Base-by-base conservation (phyloP, 768 basidiomycete species). In the Hydnum rufescens region DNA sequence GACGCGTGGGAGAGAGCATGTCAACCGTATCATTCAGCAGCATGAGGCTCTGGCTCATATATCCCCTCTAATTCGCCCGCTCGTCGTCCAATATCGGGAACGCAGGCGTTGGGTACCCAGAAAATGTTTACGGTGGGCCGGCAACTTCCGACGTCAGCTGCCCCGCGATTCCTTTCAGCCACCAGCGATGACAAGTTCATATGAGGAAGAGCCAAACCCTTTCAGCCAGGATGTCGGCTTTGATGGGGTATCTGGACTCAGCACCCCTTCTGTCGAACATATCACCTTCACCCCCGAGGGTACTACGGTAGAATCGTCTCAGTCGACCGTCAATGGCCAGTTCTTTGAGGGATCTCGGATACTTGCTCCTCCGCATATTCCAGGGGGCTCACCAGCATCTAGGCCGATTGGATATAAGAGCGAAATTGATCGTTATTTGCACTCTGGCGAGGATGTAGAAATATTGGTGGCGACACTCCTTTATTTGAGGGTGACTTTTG, bases 371-470 rank as follows among this genome's bases (percentile, higher is more conserved):
- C 34, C 19, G 8, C n/a, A n/a, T n/a, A n/a, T n/a, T n/a, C 36
- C 36, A 39, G 22, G 13, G 13, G 36, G 36, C 36, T 13, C 13
- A 13, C 44, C 44, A 47, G 25, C 8, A 8, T 8, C 13, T 16
- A 13, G 44, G 8, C 44, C 44, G 8, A 28, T 25, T 28, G 44
- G 44, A 8, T 47, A 13, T 25, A 47, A 47, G 26, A 47, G 26
- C 26, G 44, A 47, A 8, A 26, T 47, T 26, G 86, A 89, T 62
- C 73, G 75, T 59, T 77, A 78, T 64, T 61, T 89, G 56, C 85
- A 89, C 65, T 80, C 78, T 0, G 83, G 82, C 42, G 83, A 87
- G 42, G 84, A 86, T 60, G 69, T 76, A 19, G 85, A 87, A 67
- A 82, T 89, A 59, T 61, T 75, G 68, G 86, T 86, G 55, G n/a